Conservation (phyloP, 495 filamentous ascomycete species). For the Penicillium taxi region DNA sequence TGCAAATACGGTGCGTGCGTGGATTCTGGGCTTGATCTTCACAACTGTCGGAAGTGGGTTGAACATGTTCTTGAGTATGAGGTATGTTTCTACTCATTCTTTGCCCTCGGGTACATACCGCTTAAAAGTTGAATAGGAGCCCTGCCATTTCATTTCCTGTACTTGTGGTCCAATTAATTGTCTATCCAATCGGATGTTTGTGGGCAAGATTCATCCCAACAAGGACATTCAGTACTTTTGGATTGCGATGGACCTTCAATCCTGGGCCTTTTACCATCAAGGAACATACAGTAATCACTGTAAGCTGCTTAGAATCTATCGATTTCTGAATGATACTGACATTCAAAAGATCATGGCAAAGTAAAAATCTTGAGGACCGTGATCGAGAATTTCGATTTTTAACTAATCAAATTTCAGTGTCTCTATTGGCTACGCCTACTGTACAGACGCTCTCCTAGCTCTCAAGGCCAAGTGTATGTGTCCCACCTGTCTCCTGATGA, state of each 20-base stretch:
- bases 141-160: slow-evolving; percentile 48
- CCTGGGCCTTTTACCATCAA: slow-evolving; percentile 63
- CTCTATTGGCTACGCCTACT: slow-evolving; percentile 18
- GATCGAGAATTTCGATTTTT: no score
- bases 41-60: slow-evolving; percentile 13
- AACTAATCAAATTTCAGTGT: slow-evolving; percentile 8
- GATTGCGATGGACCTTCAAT: slow-evolving; percentile 48
- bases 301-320: slow-evolving; percentile 33
- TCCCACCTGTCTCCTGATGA: slow-evolving; percentile 40
- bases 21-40: slow-evolving; percentile 16
- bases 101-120: not conserved
- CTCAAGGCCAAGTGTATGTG: slow-evolving; percentile 31
- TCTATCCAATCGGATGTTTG: slow-evolving; percentile 52
- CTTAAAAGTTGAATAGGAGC: slow-evolving; percentile 6
- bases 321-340: slow-evolving; percentile 1
- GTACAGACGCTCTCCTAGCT: slow-evolving; percentile 17
- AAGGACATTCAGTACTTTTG: slow-evolving; percentile 43
- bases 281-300: slow-evolving; percentile 58
- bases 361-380: slow-evolving; percentile 1
- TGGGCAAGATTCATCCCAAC: slow-evolving; percentile 42
- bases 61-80: slow-evolving; percentile 21
- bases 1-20: slow-evolving; percentile 14
- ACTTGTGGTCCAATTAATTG: slow-evolving; percentile 55
- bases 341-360: slow-evolving; percentile 17
- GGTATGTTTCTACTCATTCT: slow-evolving; percentile 3